These are phyloP conservation scores for Jamesozyma hellenica DNA, from an alignment of 805 yeast species.

Conservation along the genomic window DNA sequence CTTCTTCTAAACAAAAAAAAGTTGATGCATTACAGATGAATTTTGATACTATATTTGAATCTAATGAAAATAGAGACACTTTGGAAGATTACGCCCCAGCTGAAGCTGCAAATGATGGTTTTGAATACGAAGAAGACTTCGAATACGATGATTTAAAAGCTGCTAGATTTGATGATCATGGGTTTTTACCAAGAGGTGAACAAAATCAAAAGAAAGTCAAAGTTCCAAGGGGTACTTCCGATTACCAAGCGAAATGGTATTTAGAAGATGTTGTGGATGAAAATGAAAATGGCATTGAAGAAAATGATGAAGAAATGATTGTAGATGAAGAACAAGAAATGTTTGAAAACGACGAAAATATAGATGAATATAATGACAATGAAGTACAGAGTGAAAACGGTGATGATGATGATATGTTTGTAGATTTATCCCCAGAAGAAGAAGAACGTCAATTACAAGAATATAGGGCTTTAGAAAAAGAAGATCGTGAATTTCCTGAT, in stretches of 20 bases:
- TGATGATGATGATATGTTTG: slow-evolving; percentile 47
- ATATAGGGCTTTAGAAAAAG: slow-evolving; percentile 61
- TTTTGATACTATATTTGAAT: slow-evolving; percentile 21
- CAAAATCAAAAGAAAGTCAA: slow-evolving; percentile 29
- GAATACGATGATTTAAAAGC: slow-evolving; percentile 24
- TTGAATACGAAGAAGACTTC: slow-evolving; percentile 30
- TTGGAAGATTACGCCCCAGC: slow-evolving; percentile 53
- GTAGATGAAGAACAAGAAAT: slow-evolving; percentile 21
- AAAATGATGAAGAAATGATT: slow-evolving; percentile 27
- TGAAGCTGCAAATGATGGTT: slow-evolving; percentile 38
- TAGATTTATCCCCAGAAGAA: slow-evolving; percentile 71
- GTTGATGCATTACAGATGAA: slow-evolving; percentile 14
- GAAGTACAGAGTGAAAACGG: slow-evolving; percentile 35
- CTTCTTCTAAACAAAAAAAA: slow-evolving; percentile 25
- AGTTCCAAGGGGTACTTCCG: slow-evolving; percentile 69
- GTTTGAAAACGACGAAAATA: slow-evolving; percentile 20
- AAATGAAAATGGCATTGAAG: slow-evolving; percentile 25
- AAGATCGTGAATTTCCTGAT: slow-evolving; percentile 90
- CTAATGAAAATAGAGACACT: slow-evolving; percentile 41
- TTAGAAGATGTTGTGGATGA: slow-evolving; percentile 43
- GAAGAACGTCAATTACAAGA: slow-evolving; percentile 66
- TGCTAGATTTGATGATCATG: slow-evolving; percentile 34
- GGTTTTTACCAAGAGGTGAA: slow-evolving; percentile 30
- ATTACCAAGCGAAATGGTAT: slow-evolving; percentile 72
- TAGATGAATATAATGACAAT: slow-evolving; percentile 29